Conservation (phyloP, 441 rosid genomes). For the Populus tomentosa region DNA sequence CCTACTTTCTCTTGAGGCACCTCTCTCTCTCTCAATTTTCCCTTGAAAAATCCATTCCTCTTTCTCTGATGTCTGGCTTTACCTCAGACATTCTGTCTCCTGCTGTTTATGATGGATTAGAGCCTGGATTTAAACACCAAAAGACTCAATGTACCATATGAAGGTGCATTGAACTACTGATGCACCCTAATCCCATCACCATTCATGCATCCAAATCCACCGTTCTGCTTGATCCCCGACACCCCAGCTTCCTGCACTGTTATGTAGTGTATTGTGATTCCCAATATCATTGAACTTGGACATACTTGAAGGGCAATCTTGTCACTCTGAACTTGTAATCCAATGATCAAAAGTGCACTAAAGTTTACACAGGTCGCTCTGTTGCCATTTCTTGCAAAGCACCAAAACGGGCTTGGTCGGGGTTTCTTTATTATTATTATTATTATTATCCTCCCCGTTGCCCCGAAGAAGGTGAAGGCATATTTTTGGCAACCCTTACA, state of each 20-base stretch:
- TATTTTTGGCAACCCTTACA: background rate
- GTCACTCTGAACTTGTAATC: background rate
- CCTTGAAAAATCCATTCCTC: background rate
- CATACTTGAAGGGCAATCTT: background rate
- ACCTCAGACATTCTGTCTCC: conserved; percentile 37
- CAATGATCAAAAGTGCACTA: background rate
- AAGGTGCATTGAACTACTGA: background rate
- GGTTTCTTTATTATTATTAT: too few species aligned
- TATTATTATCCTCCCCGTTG: background rate
- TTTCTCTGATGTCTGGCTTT: conserved; percentile 17
- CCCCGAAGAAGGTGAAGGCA: background rate
- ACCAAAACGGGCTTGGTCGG: too few species aligned
- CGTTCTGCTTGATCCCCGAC: background rate
- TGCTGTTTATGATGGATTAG: conserved; percentile 15
- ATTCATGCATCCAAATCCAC: conserved; percentile 5
- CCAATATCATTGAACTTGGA: background rate
- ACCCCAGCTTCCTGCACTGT: background rate
- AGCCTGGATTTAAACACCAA: background rate
- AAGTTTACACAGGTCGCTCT: too few species aligned
- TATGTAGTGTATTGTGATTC: background rate
- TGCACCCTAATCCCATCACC: conserved; percentile 17
- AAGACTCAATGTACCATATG: background rate
- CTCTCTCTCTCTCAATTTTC: background rate
- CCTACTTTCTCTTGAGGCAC: conserved; percentile 25
- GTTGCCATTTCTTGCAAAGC: too few species aligned